Conservation (phyloP, 257 asterid species). For the Nicotiana knightiana region DNA sequence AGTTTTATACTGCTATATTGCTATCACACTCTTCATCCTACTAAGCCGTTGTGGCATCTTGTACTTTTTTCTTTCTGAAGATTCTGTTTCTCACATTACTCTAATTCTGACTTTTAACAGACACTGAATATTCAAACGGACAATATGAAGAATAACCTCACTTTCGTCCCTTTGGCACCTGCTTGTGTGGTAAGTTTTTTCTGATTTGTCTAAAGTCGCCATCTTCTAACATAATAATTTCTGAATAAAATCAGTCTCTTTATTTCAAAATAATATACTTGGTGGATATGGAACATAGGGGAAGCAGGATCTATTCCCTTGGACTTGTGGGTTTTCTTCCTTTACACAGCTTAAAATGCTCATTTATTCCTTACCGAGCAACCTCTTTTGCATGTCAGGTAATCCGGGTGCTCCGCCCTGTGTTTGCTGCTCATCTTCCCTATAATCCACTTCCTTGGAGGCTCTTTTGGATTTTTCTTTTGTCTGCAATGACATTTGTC, state of each 20-base stretch:
- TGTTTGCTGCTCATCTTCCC: constrained; percentile 87
- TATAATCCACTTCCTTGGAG: constrained; percentile 69
- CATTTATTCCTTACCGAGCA: background rate
- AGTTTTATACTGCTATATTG: background rate
- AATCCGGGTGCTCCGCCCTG: constrained; percentile 77
- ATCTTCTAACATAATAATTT: background rate
- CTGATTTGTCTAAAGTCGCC: background rate
- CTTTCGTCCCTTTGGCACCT: constrained; percentile 88
- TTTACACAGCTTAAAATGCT: background rate
- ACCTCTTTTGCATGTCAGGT: constrained; percentile 41
- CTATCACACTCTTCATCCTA: background rate
- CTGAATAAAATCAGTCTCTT: background rate
- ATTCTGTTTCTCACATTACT: background rate
- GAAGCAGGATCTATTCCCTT: background rate
- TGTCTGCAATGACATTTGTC: constrained; percentile 61
- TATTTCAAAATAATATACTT: background rate
- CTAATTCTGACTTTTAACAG: constrained; percentile 27
- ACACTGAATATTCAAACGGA: constrained; percentile 66
- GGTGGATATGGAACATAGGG: background rate
- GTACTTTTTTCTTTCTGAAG: background rate
- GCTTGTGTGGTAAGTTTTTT: constrained; percentile 81
- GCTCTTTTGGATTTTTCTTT: constrained; percentile 60
- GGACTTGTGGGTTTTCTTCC: background rate
- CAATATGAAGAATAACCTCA: constrained; percentile 53
- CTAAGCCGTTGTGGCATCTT: background rate